These are phyloP conservation scores for Zygosaccharomyces bisporus DNA, from an alignment of 805 yeast species.

Conservation along the genomic window DNA sequence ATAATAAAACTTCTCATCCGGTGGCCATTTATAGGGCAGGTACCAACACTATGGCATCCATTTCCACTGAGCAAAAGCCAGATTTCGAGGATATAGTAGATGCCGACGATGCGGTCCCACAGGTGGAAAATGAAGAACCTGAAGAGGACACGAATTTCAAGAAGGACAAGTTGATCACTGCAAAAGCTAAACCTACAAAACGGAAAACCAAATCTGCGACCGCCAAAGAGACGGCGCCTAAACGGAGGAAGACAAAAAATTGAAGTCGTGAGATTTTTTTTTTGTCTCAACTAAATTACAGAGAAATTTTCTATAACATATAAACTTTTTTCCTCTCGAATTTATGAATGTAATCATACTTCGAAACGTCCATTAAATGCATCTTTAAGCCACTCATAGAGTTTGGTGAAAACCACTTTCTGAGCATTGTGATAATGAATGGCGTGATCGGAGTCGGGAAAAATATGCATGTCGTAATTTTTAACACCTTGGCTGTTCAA, in stretches of 20 bases:
- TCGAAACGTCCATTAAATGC: conserved; percentile 48
- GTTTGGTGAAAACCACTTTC: conserved; percentile 63
- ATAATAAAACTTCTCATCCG: conserved; percentile 76
- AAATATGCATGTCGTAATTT: conserved; percentile 81
- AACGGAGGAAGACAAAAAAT: conserved; percentile 23
- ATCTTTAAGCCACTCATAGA: conserved; percentile 61
- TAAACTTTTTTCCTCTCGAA: not conserved
- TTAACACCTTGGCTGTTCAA: conserved; percentile 51
- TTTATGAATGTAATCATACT: not conserved
- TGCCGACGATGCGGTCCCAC: conserved; percentile 33
- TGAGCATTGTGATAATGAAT: conserved; percentile 79
- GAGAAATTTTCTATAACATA: not conserved
- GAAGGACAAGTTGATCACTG: conserved; percentile 37
- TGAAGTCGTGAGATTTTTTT: conserved; percentile 6
- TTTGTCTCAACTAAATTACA: not conserved
- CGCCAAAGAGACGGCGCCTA: conserved; percentile 15
- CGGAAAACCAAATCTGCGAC: conserved; percentile 23
- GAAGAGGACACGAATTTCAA: conserved; percentile 36
- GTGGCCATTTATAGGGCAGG: conserved; percentile 78
- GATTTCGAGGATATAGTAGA: conserved; percentile 39
- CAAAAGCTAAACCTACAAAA: conserved; percentile 30
- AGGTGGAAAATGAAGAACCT: conserved; percentile 29
- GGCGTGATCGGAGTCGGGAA: conserved; percentile 91
- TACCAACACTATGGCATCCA: conserved; percentile 41
- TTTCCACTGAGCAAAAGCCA: conserved; percentile 26